Evolutionary conservation across 305 asterid species (phyloP).

Genomic region (Fraxinus xanthoxyloides): DNA sequence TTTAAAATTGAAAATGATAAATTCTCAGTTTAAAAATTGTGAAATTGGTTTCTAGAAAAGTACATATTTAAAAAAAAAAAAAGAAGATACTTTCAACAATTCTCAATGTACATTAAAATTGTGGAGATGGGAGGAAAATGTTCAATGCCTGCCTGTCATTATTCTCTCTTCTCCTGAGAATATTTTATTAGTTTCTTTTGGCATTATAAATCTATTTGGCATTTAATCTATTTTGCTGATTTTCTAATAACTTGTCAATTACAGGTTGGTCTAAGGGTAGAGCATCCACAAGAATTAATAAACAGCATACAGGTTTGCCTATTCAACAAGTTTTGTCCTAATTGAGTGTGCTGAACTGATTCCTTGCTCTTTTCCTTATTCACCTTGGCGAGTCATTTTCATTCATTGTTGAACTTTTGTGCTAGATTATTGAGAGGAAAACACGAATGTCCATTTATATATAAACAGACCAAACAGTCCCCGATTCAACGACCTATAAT

Average conservation of each 20-base stretch:
- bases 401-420: not conserved
- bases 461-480: not conserved
- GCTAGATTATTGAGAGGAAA: not conserved
- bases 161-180: not conserved
- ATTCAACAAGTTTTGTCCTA: not conserved
- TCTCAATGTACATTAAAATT: not conserved
- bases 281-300: slow-evolving; percentile 94
- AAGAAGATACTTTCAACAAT: not conserved
- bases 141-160: not conserved
- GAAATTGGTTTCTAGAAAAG: not conserved
- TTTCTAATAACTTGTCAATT: slow-evolving; percentile 13
- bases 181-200: not conserved
- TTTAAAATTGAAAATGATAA: not conserved
- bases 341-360: not conserved
- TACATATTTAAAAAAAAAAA: not conserved
- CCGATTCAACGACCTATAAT: not conserved
- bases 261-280: slow-evolving; percentile 92
- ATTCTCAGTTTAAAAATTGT: not conserved
- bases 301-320: slow-evolving; percentile 74
- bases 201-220: slow-evolving; percentile 8
- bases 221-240: slow-evolving; percentile 9
- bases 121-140: not conserved
- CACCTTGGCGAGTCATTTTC: not conserved
- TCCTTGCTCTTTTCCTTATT: slow-evolving; percentile 2
- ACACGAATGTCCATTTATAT: not conserved